phyloP scores from a whole-genome alignment of 192 early-diverging fungal genomes.

The Entrophospora sp. region DNA sequence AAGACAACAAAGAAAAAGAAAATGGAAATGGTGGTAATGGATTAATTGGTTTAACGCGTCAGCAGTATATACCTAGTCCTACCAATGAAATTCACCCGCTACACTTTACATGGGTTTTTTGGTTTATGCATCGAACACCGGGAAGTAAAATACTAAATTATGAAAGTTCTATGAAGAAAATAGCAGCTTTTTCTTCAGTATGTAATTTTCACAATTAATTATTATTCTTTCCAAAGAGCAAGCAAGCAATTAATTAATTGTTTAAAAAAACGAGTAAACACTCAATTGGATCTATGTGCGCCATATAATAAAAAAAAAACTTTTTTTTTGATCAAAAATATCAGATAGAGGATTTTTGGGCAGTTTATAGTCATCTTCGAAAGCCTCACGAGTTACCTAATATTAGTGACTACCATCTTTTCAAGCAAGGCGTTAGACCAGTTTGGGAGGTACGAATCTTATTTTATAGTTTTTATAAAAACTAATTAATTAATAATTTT shows the following conservation, averaged over 20 bases:
- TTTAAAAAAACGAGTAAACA: too few species aligned
- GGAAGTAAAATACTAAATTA: constrained; percentile 83
- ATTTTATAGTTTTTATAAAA: too few species aligned
- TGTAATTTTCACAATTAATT: neutral
- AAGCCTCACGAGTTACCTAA: constrained; percentile 77
- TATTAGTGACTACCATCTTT: constrained; percentile 88
- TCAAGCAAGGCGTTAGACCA: constrained; percentile 84
- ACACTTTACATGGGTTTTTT: constrained; percentile 81
- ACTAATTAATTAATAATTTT: too few species aligned
- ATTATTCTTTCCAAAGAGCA: neutral
- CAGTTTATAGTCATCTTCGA: constrained; percentile 66
- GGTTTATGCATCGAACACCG: constrained; percentile 89
- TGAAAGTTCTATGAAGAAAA: constrained; percentile 76
- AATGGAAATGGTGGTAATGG: constrained; percentile 21
- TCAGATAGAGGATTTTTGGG: constrained; percentile 74
- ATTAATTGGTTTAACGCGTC: constrained; percentile 10
- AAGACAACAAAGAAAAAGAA: constrained; percentile 14
- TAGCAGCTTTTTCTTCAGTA: constrained; percentile 72
- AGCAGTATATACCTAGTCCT: constrained; percentile 20
- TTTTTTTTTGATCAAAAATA: neutral
- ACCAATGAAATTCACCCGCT: constrained; percentile 53
- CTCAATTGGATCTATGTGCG: too few species aligned
- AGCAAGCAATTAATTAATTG: neutral
- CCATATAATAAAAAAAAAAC: too few species aligned
- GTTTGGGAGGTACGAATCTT: constrained; percentile 92